phyloP scores from a whole-genome alignment of 139 green algal species.

The Chlamydomonas sphaeroides region DNA sequence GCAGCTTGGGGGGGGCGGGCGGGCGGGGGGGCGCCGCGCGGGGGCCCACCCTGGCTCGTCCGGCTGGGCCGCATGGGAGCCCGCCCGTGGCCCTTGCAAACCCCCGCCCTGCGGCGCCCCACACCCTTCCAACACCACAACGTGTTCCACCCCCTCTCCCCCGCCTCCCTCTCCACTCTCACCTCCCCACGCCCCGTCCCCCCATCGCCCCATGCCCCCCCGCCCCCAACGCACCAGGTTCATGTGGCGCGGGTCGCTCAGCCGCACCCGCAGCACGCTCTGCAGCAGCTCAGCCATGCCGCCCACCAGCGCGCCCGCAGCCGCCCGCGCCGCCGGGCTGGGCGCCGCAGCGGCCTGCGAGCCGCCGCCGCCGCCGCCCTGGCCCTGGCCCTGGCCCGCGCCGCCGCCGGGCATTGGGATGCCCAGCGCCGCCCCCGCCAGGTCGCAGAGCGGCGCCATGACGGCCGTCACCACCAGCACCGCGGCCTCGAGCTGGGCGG shows the following conservation, averaged over 20 bases:
- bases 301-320: constrained; percentile 2
- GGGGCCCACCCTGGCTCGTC: too few relatives aligned
- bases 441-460: constrained; percentile 29
- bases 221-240: constrained; percentile 46
- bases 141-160: not conserved
- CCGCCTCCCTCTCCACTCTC: not conserved
- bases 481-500: constrained; percentile 37
- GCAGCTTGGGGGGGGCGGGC: constrained; percentile 47
- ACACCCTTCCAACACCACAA: too few relatives aligned
- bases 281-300: constrained; percentile 45
- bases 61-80: too few relatives aligned
- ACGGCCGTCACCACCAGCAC: constrained; percentile 52
- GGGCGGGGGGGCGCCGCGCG: not conserved
- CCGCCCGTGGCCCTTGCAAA: not conserved
- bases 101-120: not conserved
- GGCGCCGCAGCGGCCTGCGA: not conserved
- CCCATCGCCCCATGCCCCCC: not conserved
- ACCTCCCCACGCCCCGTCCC: not conserved
- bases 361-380: not conserved
- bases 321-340: constrained; percentile 7
- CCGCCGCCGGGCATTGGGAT: not conserved
- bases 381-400: not conserved
- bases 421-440: constrained; percentile 31
- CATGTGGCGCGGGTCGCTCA: constrained; percentile 42
- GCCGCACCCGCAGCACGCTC: constrained; percentile 47